Evolutionary conservation across 306 rosid species (phyloP), one percentile per base, ranked within the genome.

Genomic region (Fragaria iinumae): DNA sequence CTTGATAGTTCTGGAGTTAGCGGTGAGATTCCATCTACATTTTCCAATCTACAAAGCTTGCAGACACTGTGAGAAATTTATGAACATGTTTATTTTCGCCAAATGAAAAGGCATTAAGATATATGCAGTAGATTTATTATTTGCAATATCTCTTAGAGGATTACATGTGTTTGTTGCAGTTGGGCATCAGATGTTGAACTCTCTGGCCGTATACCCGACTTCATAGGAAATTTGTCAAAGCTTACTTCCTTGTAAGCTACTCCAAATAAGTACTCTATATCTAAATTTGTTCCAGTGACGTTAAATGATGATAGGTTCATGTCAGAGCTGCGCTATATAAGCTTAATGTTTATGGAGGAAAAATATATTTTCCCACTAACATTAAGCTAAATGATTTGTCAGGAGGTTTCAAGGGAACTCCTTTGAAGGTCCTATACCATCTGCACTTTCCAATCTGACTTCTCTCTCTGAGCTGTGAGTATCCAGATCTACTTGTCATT

Each of bases 351-450:
- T 48, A 16, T 13, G 11, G 44, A 27, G 41, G 52, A 69, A 14
- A 14, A 7, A 16, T 9, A 4, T 47, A 16, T 66, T 20, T 66
- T 66, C 29, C 36, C 38, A 12, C 66, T 67, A 23, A 7, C 45
- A 4, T 32, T 5, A 32, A 25, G 23, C 38, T 81, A 60, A 50
- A 49, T 80, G 50, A 56, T 72, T 67, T 75, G 27, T 29, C 39
- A 93, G 98, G 96, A 89, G 90, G 83, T 70, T 93, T 81, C 88
- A 93, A 77, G 98, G 98, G 17, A 93, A 93, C 86, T 85, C 92
- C 72, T 91, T 93, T 29, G 77, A 82, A 78, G 90, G 96, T 56
- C 83, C 89, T 27, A 86, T 91, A 83, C 96, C 98, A 43, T 69
- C 84, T 0, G 75, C 94, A 14, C 83, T 93, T 76, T 88, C 90